Percentiles rank a stretch among this genome's conserved stretches.
phyloP scores from a whole-genome alignment of 495 filamentous ascomycete species.

The Cercophora newfieldiana region DNA sequence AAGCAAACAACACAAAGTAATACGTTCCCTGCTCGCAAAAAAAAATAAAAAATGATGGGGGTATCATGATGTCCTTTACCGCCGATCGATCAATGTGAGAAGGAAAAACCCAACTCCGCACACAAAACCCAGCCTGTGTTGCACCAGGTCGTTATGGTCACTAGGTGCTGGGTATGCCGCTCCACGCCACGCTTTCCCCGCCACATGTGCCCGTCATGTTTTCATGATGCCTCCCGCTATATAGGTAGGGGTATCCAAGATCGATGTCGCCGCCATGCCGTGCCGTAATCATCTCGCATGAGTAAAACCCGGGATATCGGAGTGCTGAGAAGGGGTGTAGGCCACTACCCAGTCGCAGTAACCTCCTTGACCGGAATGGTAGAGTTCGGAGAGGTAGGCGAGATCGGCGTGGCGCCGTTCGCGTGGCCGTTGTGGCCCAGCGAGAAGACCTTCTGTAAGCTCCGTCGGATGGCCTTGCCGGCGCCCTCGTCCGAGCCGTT shows the following conservation, averaged over 20 bases:
- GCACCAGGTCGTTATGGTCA: neutral
- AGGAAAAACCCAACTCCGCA: neutral
- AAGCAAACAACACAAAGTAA: neutral
- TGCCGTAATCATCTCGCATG: neutral
- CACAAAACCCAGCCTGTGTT: neutral
- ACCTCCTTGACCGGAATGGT: slow-evolving; percentile 10
- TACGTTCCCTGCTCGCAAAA: neutral
- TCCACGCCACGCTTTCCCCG: neutral
- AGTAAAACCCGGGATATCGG: neutral
- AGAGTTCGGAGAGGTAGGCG: slow-evolving; percentile 14
- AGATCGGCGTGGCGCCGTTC: slow-evolving; percentile 3
- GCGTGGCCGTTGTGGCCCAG: slow-evolving; percentile 30
- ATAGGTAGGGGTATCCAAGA: too few relatives aligned
- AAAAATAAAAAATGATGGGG: slow-evolving; percentile 1
- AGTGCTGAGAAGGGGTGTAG: neutral
- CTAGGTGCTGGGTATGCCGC: neutral
- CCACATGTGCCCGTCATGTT: too few relatives aligned
- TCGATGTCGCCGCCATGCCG: neutral
- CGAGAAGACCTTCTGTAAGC: slow-evolving; percentile 43
- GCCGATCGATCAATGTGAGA: neutral
- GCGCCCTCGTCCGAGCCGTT: slow-evolving; percentile 47
- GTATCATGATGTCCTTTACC: slow-evolving; percentile 15
- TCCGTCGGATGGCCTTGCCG: slow-evolving; percentile 39
- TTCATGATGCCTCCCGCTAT: too few relatives aligned
- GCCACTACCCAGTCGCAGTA: slow-evolving; percentile 10